phyloP scores from a whole-genome alignment of 23 red algal species.

The Gracilaria caudata region DNA sequence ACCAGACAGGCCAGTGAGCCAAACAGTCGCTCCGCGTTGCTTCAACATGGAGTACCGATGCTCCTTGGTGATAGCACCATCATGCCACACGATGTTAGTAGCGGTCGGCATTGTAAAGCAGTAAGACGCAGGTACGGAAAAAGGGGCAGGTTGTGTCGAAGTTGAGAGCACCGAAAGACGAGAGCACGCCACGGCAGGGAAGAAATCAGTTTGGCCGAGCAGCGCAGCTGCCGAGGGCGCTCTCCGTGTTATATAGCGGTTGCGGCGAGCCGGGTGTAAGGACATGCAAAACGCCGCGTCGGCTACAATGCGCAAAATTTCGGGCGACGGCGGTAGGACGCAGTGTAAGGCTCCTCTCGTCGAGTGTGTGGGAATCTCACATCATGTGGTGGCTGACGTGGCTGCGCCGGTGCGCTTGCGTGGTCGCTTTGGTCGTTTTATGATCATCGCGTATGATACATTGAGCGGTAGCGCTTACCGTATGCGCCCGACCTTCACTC shows the following conservation, averaged over 20 bases:
- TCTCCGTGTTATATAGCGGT: constrained; percentile 16
- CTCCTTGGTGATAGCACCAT: constrained; percentile 69
- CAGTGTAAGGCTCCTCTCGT: constrained; percentile 2
- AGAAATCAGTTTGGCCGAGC: background rate
- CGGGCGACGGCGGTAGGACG: background rate
- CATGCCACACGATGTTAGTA: constrained; percentile 92
- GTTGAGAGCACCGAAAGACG: background rate
- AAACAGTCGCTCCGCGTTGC: constrained; percentile 91
- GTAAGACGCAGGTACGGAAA: background rate
- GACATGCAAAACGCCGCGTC: background rate
- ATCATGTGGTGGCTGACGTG: background rate
- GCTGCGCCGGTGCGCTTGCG: background rate
- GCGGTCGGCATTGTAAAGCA: constrained; percentile 34
- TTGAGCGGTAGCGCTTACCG: background rate
- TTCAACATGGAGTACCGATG: constrained; percentile 79
- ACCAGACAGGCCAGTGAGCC: constrained; percentile 94
- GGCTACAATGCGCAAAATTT: too few relatives aligned
- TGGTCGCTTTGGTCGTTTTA: background rate
- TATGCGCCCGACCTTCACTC: background rate
- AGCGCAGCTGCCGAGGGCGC: background rate
- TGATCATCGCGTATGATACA: background rate
- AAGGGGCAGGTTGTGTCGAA: background rate
- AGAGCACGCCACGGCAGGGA: background rate
- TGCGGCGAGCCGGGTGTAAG: constrained; percentile 13
- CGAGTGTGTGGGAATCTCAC: background rate